Conservation (phyloP, 495 filamentous ascomycete genomes). For the Cairneyella variabilis region DNA sequence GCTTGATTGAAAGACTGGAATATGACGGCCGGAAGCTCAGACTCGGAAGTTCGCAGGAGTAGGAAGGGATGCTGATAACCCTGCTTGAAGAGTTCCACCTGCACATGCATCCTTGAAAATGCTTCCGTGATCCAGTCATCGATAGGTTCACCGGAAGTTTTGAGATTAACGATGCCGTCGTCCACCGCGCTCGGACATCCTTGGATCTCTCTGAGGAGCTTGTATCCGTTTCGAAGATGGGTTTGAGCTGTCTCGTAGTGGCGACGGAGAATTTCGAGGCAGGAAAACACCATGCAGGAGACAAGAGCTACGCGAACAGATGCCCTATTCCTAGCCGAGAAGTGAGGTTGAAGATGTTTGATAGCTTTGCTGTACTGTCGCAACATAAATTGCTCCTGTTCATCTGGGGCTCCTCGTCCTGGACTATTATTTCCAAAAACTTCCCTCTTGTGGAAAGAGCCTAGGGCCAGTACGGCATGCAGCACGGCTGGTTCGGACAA, state of each 20-base stretch:
- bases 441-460: slow-evolving; percentile 7
- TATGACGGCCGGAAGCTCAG: slow-evolving; percentile 2
- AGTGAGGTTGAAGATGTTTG: slow-evolving; percentile 31
- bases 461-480: slow-evolving; percentile 44
- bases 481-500: slow-evolving; percentile 43
- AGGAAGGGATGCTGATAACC: slow-evolving; percentile 1
- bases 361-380: slow-evolving; percentile 46
- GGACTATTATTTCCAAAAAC: not conserved
- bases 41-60: slow-evolving; percentile 25
- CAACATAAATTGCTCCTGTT: slow-evolving; percentile 30
- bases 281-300: slow-evolving; percentile 51
- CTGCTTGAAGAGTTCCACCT: slow-evolving; percentile 18
- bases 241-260: slow-evolving; percentile 33
- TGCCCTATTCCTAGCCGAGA: slow-evolving; percentile 1
- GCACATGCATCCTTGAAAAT: slow-evolving; percentile 35
- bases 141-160: slow-evolving; percentile 20
- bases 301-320: slow-evolving; percentile 38
- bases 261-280: slow-evolving; percentile 50
- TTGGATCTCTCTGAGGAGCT: slow-evolving; percentile 24
- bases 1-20: slow-evolving; percentile 26
- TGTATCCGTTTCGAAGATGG: slow-evolving; percentile 44
- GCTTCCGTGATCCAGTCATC: slow-evolving; percentile 38
- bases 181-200: no score
- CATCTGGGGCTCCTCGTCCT: not conserved
- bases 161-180: slow-evolving; percentile 14